These are phyloP conservation scores for Phoenix dactylifera DNA, from an alignment of 176 grass and related monocot genomes.

Conservation along the genomic window DNA sequence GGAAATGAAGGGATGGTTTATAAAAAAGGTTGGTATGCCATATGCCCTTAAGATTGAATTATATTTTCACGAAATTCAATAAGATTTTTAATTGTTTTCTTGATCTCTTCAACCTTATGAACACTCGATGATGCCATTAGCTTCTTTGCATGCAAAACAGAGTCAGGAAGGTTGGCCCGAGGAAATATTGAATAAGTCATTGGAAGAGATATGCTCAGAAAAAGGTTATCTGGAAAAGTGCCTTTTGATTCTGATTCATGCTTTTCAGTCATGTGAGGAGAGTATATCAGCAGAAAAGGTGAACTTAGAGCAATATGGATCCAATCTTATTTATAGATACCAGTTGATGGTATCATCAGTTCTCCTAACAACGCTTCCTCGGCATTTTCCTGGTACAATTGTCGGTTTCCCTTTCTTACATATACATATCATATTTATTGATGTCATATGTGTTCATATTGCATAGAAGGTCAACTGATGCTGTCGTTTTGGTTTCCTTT, in stretches of 20 bases:
- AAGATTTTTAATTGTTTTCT: background rate
- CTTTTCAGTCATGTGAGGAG: constrained; percentile 57
- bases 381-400: constrained; percentile 71
- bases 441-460: too few species aligned
- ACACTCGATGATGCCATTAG: background rate
- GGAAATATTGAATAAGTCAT: constrained; percentile 53
- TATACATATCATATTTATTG: too few species aligned
- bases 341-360: constrained; percentile 92
- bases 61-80: too few species aligned
- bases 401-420: constrained; percentile 8
- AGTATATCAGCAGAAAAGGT: constrained; percentile 27
- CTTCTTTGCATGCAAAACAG: constrained; percentile 18
- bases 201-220: constrained; percentile 85
- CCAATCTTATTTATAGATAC: constrained; percentile 69
- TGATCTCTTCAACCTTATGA: background rate
- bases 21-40: too few species aligned
- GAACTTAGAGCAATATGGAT: constrained; percentile 30
- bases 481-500: too few species aligned
- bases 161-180: constrained; percentile 66
- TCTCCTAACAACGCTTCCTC: constrained; percentile 80
- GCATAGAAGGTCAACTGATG: too few species aligned
- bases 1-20: too few species aligned
- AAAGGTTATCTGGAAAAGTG: constrained; percentile 83
- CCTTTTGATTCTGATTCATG: constrained; percentile 52
- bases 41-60: too few species aligned